A percentile compares a stretch with the other conserved stretches of the same genome.
Evolutionary conservation across 306 rosid genomes (phyloP).

Genomic region (Prunus kanzakura): DNA sequence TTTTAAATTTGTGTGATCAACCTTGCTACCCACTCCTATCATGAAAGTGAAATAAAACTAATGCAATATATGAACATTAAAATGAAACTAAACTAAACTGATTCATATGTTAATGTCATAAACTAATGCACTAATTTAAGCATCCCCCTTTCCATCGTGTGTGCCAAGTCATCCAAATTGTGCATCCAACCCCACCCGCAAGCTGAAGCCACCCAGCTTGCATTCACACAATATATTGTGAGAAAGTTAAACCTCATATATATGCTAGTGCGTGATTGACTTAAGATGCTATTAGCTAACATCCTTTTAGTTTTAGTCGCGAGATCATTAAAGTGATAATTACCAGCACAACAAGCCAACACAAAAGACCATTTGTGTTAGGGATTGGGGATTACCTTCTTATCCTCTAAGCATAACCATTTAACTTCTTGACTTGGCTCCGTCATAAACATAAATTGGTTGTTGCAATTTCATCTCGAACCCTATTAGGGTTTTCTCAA

Average conservation of each 20-base stretch:
- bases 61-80: background rate
- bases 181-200: background rate
- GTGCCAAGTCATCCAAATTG: background rate
- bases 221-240: too few relatives aligned
- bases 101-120: background rate
- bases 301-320: accelerated
- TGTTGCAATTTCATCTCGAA: too few relatives aligned
- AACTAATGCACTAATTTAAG: background rate
- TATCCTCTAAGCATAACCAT: too few relatives aligned
- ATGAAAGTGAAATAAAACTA: background rate
- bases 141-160: background rate
- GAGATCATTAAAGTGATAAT: too few relatives aligned
- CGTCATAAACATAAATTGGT: too few relatives aligned
- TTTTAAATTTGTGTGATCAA: background rate
- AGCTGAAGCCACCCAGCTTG: background rate
- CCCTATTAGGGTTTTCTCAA: too few relatives aligned
- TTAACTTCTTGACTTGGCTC: too few relatives aligned
- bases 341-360: too few relatives aligned
- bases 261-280: too few relatives aligned
- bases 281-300: accelerated
- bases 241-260: too few relatives aligned
- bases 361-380: too few relatives aligned
- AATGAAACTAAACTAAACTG: background rate
- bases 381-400: too few relatives aligned
- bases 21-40: background rate